phyloP scores from a whole-genome alignment of 2,329 filamentous ascomycete species.

The Ceratocystis harringtonii region DNA sequence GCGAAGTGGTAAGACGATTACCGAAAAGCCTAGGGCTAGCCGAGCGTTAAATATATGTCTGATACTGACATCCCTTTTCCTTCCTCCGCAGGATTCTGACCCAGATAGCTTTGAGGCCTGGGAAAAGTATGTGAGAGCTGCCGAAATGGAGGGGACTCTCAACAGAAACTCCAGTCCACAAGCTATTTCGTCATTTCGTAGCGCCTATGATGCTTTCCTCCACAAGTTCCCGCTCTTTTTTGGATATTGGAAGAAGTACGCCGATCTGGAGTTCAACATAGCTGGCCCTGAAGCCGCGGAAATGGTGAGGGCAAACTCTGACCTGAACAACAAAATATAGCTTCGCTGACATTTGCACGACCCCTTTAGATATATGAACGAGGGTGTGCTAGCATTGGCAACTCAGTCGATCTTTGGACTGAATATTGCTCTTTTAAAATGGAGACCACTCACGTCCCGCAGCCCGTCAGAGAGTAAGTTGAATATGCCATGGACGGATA shows the following conservation, averaged over 20 bases:
- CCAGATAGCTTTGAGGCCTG: conserved; percentile 87
- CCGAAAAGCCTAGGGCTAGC: not conserved
- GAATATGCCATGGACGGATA: conserved; percentile 36
- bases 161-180: conserved; percentile 94
- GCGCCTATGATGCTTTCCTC: conserved; percentile 83
- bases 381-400: conserved; percentile 80
- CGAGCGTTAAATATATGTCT: not conserved
- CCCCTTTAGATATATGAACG: conserved; percentile 72
- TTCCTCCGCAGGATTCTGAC: conserved; percentile 40
- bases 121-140: conserved; percentile 78
- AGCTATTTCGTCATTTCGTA: conserved; percentile 72
- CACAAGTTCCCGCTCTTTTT: conserved; percentile 91
- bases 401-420: conserved; percentile 91
- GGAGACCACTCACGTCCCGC: conserved; percentile 87
- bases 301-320: conserved; percentile 45
- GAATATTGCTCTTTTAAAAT: conserved; percentile 97
- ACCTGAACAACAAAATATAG: not conserved
- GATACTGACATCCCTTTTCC: not conserved
- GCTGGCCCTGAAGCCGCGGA: conserved; percentile 93
- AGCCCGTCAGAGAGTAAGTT: conserved; percentile 99
- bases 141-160: conserved; percentile 82
- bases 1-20: conserved; percentile 52
- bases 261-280: conserved; percentile 92
- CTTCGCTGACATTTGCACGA: not conserved
- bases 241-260: conserved; percentile 99